Evolutionary conservation across 495 filamentous ascomycete genomes (phyloP).

Genomic region (Xeromyces bisporus): DNA sequence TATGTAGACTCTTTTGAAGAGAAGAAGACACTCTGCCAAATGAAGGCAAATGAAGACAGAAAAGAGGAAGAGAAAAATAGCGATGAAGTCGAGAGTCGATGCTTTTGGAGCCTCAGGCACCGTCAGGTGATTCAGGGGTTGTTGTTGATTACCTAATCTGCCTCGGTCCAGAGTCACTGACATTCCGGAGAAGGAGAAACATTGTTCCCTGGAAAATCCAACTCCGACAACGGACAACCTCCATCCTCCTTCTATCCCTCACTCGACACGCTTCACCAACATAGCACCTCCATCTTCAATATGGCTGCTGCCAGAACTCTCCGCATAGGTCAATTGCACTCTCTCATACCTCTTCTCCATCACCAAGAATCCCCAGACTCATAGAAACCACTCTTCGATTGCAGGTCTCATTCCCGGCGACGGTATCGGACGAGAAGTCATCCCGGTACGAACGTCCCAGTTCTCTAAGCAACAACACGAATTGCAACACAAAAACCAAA

Average conservation of each 20-base stretch:
- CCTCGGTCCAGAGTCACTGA: too few species aligned
- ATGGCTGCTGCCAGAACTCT: conserved; percentile 38
- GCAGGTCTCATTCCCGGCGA: conserved; percentile 92
- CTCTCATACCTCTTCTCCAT: conserved; percentile 1
- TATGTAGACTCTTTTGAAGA: too few species aligned
- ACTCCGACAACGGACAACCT: too few species aligned
- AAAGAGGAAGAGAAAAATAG: too few species aligned
- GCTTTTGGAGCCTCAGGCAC: too few species aligned
- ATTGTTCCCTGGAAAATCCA: conserved; percentile 7
- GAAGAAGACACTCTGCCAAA: too few species aligned
- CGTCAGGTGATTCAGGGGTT: too few species aligned
- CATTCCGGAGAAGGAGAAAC: conserved; percentile 7
- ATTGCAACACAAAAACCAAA: conserved; percentile 4
- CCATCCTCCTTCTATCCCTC: too few species aligned
- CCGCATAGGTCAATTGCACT: conserved; percentile 34
- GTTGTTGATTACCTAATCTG: too few species aligned
- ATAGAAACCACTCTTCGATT: conserved; percentile 10
- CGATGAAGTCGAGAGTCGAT: too few species aligned
- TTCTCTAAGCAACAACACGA: conserved; percentile 3
- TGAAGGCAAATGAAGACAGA: too few species aligned
- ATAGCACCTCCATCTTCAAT: conserved; percentile 1
- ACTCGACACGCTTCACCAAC: background rate
- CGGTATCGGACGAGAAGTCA: conserved; percentile 96
- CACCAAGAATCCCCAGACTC: too few species aligned
- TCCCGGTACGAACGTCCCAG: conserved; percentile 40